Evolutionary conservation across 768 basidiomycete species (phyloP), one percentile per base, ranked within the genome.

Genomic region (Saitozyma podzolica): DNA sequence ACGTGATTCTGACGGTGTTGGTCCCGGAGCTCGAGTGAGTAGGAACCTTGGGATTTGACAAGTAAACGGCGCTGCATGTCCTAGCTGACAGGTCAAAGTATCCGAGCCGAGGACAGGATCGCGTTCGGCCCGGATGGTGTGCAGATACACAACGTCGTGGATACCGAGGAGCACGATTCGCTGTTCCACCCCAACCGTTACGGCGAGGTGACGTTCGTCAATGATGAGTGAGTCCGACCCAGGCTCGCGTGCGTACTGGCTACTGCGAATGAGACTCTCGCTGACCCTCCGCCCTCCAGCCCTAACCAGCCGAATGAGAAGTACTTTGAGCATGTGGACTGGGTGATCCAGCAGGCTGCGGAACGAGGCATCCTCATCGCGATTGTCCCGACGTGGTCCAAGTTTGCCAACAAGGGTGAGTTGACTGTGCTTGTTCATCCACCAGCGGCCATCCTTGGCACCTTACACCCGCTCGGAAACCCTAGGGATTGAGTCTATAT

Each of bases 251-350:
- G 29, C 2, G 2, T 29, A 29, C 29, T 5, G 29, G 29, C 29
- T 29, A 29, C 29, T 5, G 5, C 29, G 5, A 29, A 2, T 4
- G 29, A 29, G 29, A 29, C 29, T 29, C 29, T 50, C 8, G 59
- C 59, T 16, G 59, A 58, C 29, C 10, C 62, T 62, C 59, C 39
- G 37, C 61, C 9, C 43, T 40, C 19, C 17, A 53, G 41, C 64
- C 68, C 40, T 8, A 52, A 43, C 40, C 37, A 45, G 40, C 67
- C 67, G 1, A 68, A 68, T 42, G 40, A 42, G 10, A 47, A 16
- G 20, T 68, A 68, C 58, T 68, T 61, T 50, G 59, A 58, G 37
- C 55, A 47, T 50, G 54, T 68, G 20, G 67, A 68, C 54, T 58
- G 50, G 45, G 54, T 65, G 47, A 56, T 62, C 43, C 29, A 49